These are phyloP conservation scores for Mycena capillaripes DNA, from an alignment of 768 basidiomycete species.

Conservation along the genomic window DNA sequence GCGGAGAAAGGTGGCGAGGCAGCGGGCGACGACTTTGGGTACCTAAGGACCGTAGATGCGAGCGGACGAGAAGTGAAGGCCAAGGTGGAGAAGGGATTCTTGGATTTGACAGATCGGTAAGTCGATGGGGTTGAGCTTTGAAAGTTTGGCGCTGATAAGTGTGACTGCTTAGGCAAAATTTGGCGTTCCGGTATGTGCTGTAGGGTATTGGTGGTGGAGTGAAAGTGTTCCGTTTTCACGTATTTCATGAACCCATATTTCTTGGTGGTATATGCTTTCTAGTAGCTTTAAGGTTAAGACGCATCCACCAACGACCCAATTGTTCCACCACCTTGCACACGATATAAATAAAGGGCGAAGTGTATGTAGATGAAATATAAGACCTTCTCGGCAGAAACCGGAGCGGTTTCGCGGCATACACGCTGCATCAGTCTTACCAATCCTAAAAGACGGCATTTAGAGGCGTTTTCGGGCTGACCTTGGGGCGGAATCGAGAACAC, in stretches of 20 bases:
- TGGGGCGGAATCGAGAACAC: too few species aligned
- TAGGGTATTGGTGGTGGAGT: background rate
- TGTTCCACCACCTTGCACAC: too few species aligned
- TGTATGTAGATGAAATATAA: too few species aligned
- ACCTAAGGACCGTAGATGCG: conserved; percentile 3
- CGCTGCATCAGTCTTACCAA: too few species aligned
- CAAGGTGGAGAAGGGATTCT: background rate
- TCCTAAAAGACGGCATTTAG: too few species aligned
- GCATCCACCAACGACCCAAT: too few species aligned
- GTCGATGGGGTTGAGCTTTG: background rate
- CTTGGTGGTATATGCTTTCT: background rate
- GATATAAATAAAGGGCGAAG: too few species aligned
- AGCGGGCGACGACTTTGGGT: background rate
- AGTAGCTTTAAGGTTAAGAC: too few species aligned
- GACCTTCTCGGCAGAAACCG: too few species aligned
- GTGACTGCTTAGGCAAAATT: background rate
- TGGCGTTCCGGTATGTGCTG: conserved; percentile 2
- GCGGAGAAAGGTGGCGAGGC: background rate
- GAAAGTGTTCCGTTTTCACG: background rate
- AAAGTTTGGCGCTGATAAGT: background rate
- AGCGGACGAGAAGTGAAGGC: background rate
- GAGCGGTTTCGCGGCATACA: too few species aligned
- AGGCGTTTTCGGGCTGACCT: too few species aligned
- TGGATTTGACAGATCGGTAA: conserved; percentile 1
- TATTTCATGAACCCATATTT: background rate